A percentile compares a stretch with the other conserved stretches of the same genome.
Evolutionary conservation across 345 rosid species (phyloP).

Genomic region (Leavenworthia alabamica): DNA sequence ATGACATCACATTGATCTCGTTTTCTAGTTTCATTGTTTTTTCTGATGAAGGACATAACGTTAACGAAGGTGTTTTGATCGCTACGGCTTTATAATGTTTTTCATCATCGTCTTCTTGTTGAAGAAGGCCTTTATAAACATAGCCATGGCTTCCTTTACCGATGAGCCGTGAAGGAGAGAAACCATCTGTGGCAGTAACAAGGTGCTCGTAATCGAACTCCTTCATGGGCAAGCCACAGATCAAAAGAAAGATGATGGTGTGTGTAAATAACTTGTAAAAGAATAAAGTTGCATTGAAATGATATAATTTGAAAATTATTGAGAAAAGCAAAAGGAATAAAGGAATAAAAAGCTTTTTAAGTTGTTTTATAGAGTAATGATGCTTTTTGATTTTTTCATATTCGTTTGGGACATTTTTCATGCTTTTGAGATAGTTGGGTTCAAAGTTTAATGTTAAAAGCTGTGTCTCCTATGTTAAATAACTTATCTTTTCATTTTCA

Average conservation of each 20-base stretch:
- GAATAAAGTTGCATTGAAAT: too few species aligned
- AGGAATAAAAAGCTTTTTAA: conserved; percentile 10
- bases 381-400: conserved; percentile 6
- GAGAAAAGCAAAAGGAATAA: conserved; percentile 32
- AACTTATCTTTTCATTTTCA: not conserved
- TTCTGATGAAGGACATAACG: conserved; percentile 14
- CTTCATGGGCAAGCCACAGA: not conserved
- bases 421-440: conserved; percentile 33
- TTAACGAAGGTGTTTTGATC: conserved; percentile 38
- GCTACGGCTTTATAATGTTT: conserved; percentile 32
- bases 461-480: conserved; percentile 31
- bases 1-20: conserved; percentile 50
- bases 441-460: conserved; percentile 28
- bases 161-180: conserved; percentile 49
- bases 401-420: conserved; percentile 30
- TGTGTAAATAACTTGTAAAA: not conserved
- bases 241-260: not conserved
- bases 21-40: conserved; percentile 47
- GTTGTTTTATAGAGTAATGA: conserved; percentile 12
- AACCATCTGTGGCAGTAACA: conserved; percentile 43
- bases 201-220: conserved; percentile 50
- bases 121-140: conserved; percentile 40
- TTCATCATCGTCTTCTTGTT: not conserved
- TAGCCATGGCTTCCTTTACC: conserved; percentile 87
- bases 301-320: conserved; percentile 24